These are phyloP conservation scores for Pseudonitzschia multiseries DNA, from an alignment of 108 stramenopile species.

Conservation along the genomic window DNA sequence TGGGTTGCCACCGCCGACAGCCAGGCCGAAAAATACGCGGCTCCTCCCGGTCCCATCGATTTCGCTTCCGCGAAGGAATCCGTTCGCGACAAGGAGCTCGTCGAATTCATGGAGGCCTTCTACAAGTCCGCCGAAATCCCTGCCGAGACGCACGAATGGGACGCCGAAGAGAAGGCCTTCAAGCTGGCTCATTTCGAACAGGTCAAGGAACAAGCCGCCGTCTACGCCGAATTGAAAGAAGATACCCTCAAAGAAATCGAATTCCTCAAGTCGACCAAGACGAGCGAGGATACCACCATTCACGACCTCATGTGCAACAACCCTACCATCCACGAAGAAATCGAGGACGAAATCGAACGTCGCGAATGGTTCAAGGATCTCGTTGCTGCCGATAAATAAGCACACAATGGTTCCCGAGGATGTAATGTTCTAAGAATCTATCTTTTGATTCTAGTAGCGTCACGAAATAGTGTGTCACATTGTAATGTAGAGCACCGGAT, in stretches of 20 bases:
- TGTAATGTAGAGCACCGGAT: no score
- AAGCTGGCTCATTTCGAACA: slow-evolving; percentile 75
- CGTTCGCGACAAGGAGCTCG: slow-evolving; percentile 73
- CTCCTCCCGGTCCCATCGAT: slow-evolving; percentile 76
- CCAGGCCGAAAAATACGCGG: slow-evolving; percentile 81
- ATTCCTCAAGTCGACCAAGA: slow-evolving; percentile 71
- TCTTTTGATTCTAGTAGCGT: no score
- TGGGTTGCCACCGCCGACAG: slow-evolving; percentile 82
- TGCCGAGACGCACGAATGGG: slow-evolving; percentile 70
- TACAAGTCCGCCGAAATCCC: slow-evolving; percentile 64
- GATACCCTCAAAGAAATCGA: slow-evolving; percentile 44
- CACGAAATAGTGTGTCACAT: no score
- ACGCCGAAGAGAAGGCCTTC: slow-evolving; percentile 61
- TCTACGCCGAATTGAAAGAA: slow-evolving; percentile 46
- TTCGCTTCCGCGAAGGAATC: slow-evolving; percentile 69
- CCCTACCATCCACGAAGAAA: slow-evolving; percentile 86
- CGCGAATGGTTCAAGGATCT: slow-evolving; percentile 93
- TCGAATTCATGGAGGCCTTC: slow-evolving; percentile 69
- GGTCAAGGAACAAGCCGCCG: slow-evolving; percentile 59
- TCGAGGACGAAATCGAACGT: slow-evolving; percentile 81
- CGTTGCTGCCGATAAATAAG: slow-evolving; percentile 21
- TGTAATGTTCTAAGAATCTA: no score
- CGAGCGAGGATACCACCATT: slow-evolving; percentile 65
- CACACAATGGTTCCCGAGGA: not conserved
- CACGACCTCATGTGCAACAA: slow-evolving; percentile 80